phyloP scores from a whole-genome alignment of 805 yeast genomes.

The Kazachstania africana region DNA sequence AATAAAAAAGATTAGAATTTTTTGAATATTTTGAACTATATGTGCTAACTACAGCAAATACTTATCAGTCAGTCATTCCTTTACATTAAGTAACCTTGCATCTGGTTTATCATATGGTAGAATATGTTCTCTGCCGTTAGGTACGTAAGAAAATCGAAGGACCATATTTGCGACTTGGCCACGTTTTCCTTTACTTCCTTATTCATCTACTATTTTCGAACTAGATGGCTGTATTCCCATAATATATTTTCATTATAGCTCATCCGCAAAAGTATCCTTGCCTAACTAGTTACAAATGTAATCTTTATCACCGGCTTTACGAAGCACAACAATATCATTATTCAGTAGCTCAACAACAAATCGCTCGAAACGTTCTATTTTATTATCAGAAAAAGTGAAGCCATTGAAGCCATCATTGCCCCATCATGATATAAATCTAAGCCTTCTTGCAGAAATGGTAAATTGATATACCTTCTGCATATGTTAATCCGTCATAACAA shows the following conservation, averaged over 20 bases:
- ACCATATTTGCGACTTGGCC: slow-evolving; percentile 67
- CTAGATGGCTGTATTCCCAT: slow-evolving; percentile 34
- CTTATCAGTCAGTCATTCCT: slow-evolving; percentile 58
- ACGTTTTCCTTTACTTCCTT: slow-evolving; percentile 30
- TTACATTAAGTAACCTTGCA: slow-evolving; percentile 55
- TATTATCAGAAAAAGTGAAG: slow-evolving; percentile 72
- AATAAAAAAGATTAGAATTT: neutral
- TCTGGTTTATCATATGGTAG: slow-evolving; percentile 83
- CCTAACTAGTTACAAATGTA: slow-evolving; percentile 91
- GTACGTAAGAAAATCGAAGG: slow-evolving; percentile 69
- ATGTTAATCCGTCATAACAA: slow-evolving; percentile 65
- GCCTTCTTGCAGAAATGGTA: slow-evolving; percentile 56
- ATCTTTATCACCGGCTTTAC: slow-evolving; percentile 93
- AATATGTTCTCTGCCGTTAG: slow-evolving; percentile 83
- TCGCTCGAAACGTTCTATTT: slow-evolving; percentile 72
- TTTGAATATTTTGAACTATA: neutral
- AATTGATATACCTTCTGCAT: slow-evolving; percentile 65
- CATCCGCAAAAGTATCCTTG: slow-evolving; percentile 71
- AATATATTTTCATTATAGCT: slow-evolving; percentile 51
- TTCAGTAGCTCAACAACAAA: slow-evolving; percentile 60
- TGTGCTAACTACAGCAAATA: slow-evolving; percentile 7
- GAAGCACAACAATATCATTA: slow-evolving; percentile 61
- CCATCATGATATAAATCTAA: slow-evolving; percentile 78
- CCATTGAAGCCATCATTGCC: slow-evolving; percentile 53
- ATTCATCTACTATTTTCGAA: slow-evolving; percentile 32